A percentile compares a stretch with the other conserved stretches of the same genome.
phyloP scores from a whole-genome alignment of 371 early-diverging fungal species.

The Mucor piriformis region DNA sequence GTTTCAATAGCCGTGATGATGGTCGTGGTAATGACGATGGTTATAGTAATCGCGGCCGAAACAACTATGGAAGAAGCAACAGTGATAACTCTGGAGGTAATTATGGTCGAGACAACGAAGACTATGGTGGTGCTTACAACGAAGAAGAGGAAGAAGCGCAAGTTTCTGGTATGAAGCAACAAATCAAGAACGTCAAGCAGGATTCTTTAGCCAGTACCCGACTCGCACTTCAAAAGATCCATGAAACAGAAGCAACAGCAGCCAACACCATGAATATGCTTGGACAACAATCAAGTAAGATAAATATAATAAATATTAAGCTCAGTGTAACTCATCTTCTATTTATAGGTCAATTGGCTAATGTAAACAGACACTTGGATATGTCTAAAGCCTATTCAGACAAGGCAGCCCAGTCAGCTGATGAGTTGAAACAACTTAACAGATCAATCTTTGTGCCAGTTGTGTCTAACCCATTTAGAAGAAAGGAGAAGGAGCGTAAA shows the following conservation, averaged over 20 bases:
- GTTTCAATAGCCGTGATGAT: neutral
- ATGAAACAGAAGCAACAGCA: conserved; percentile 69
- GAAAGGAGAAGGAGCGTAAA: conserved; percentile 59
- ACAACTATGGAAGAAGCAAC: neutral
- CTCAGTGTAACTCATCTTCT: conserved; percentile 9
- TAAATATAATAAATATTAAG: neutral
- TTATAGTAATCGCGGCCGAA: neutral
- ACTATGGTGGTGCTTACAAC: conserved; percentile 24
- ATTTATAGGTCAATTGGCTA: conserved; percentile 54
- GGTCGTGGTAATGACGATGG: neutral
- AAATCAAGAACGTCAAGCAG: conserved; percentile 71
- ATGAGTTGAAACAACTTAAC: conserved; percentile 78
- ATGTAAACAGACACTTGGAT: conserved; percentile 75
- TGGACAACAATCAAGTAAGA: conserved; percentile 63
- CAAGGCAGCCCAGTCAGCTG: conserved; percentile 70
- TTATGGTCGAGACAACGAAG: neutral
- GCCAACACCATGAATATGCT: conserved; percentile 67
- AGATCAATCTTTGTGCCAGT: conserved; percentile 77
- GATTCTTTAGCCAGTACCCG: conserved; percentile 77
- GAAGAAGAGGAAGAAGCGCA: conserved; percentile 66
- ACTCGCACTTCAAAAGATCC: conserved; percentile 64
- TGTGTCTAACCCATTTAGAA: conserved; percentile 66
- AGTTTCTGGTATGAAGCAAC: conserved; percentile 59
- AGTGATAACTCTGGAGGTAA: neutral
- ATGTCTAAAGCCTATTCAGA: conserved; percentile 74